Evolutionary conservation across 768 basidiomycete genomes (phyloP), one percentile per base, ranked within the genome.

Genomic region (Lentinula raphanica): DNA sequence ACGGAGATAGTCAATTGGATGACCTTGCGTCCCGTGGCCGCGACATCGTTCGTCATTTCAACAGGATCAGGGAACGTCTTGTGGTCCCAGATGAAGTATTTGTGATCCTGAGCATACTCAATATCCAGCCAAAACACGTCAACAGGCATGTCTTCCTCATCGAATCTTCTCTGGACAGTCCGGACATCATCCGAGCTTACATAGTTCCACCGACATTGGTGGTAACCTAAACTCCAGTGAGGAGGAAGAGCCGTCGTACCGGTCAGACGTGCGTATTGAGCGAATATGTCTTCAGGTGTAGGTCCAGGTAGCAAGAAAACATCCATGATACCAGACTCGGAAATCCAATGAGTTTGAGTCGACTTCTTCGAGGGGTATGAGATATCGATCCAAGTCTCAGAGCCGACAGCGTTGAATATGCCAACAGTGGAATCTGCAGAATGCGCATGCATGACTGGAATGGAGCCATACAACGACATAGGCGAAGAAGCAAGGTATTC

Each of bases 151-250:
- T 96, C 90, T 40, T 88, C 91, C 63, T 95, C 92, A 59, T 99
- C 97, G 65, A 99, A 97, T 53, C 87, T 79, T 66, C 76, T 80
- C 71, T 95, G 89, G 8, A 98, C 93, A 3, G 81, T 78, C 11
- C 92, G 80, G 8, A 99, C 79, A 69, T 98, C 97, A 11, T 89
- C 85, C 27, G 91, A 87, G 72, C 87, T 91, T 62, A 96, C 79
- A 67, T 99, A 98, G 69, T 99, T 98, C 97, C 97, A 98, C 35
- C 97, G 79, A 69, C 96, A 98, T 69, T 98, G 97, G 71, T 98
- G 97, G 67, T 99, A 96, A 0, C 87, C 97, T 58, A 98, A 78
- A 27, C 92, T 85, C 85, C 92, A 98, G 19, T 90, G 82, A 8
- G 93, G 86, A 0, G 97, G 97, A n/a, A 99, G 78, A 3, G 88